Evolutionary conservation across 192 early-diverging fungal species (phyloP), one percentile per base, ranked within the genome.

Genomic region (Endogone sp.): DNA sequence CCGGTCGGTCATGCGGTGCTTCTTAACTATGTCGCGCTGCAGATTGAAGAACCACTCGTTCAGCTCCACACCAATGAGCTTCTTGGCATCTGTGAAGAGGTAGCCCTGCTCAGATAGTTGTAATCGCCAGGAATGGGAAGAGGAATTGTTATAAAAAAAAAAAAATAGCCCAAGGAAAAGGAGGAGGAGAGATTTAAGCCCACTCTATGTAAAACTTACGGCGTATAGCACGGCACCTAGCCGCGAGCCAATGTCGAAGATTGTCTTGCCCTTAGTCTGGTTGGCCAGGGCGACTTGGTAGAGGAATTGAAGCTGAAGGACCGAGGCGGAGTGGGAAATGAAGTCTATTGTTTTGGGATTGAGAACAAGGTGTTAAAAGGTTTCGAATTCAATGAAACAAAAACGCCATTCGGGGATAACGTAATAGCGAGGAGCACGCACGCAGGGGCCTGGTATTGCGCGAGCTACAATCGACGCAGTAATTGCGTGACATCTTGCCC

Each of bases 171-270:
- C n/a, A 8, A 57, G 20, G 26, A 2, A 26, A 57, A 67, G 16
- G 2, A 55, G 13, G 60, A 0, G 24, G 24, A 56, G 31, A 29
- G 54, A 32, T 58, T 13, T 58, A 67, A 56, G 29, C 32, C 27
- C 6, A 49, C 16, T 6, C 37, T 29, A 29, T 13, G 0, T 29
- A 64, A 44, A 11, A 75, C 77, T 74, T 75, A 82, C 83, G 29
- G 77, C 66, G 71, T 87, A 87, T 22, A 87, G 69, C 3, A 85
- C 84, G 27, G 85, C 83, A 3, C 86, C 86, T 28, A 84, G 60
- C 56, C 86, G 72, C 13, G 86, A 88, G 23, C 86, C 86, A 62
- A 88, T 81, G 72, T 88, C 86, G 20, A 88, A 66, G 30, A 88
- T 71, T 21, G 76, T 72, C 63, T 84, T 86, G 44, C 70, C 75